These are phyloP conservation scores for Neonectria coccinea DNA, from an alignment of 2,329 filamentous ascomycete genomes.

Conservation along the genomic window DNA sequence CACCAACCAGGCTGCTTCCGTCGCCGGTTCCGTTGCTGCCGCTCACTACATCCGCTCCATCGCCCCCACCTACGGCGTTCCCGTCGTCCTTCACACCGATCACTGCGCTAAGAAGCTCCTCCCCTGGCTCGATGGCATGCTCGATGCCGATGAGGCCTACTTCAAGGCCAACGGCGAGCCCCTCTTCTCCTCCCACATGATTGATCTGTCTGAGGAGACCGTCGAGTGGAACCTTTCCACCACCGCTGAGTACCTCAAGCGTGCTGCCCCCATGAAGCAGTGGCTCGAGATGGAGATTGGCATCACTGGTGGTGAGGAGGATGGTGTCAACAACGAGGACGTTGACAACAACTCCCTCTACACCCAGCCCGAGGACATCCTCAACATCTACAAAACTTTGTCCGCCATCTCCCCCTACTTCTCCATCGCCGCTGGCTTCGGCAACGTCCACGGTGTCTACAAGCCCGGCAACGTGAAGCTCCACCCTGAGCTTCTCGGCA, in stretches of 20 bases:
- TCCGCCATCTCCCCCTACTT: conserved; percentile 92
- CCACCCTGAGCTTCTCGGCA: conserved; percentile 92
- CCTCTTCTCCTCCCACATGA: conserved; percentile 98
- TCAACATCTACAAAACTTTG: conserved; percentile 89
- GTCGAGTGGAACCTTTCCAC: conserved; percentile 93
- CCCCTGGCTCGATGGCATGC: conserved; percentile 96
- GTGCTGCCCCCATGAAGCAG: conserved; percentile 95
- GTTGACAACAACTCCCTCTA: conserved; percentile 98
- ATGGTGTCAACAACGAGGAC: conserved; percentile 98
- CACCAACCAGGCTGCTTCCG: conserved; percentile 83
- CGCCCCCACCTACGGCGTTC: conserved; percentile 87
- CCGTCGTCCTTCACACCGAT: conserved; percentile 95
- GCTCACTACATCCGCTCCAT: conserved; percentile 94
- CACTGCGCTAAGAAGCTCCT: conserved; percentile 99
- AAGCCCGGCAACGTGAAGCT: conserved; percentile 98
- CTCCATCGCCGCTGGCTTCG: conserved; percentile 97
- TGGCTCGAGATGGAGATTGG: conserved; percentile 95
- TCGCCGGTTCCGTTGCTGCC: conserved; percentile 87
- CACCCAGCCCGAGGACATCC: conserved; percentile 97
- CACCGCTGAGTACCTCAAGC: conserved; percentile 93
- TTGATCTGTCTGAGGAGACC: conserved; percentile 92
- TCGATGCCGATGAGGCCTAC: conserved; percentile 93
- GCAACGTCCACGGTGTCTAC: conserved; percentile 99
- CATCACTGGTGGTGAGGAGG: conserved; percentile 97
- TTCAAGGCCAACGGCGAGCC: conserved; percentile 95